A percentile compares a stretch with the other conserved stretches of the same genome.
phyloP scores from a whole-genome alignment of 345 rosid species.

The Zanthoxylum bungeanum region DNA sequence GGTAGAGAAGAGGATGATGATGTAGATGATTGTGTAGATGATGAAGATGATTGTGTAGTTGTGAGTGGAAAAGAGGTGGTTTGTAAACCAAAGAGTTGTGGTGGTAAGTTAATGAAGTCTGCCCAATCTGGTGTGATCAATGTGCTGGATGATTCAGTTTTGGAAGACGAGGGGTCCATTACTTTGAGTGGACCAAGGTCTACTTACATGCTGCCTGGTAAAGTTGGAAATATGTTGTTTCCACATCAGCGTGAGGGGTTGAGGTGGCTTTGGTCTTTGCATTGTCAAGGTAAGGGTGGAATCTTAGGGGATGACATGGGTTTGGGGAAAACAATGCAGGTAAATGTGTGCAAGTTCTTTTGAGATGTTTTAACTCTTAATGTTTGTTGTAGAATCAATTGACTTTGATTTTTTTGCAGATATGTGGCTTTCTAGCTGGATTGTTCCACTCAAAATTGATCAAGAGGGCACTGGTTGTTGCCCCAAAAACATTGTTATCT shows the following conservation, averaged over 20 bases:
- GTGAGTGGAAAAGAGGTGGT: conserved; percentile 30
- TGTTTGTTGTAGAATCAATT: background rate
- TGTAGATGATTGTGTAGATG: conserved; percentile 42
- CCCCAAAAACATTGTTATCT: conserved; percentile 89
- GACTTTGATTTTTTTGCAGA: conserved; percentile 42
- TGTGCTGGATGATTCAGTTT: conserved; percentile 27
- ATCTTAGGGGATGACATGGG: conserved; percentile 99
- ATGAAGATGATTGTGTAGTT: conserved; percentile 43
- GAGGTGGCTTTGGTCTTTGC: conserved; percentile 95
- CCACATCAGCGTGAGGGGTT: conserved; percentile 89
- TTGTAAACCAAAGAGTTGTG: conserved; percentile 21
- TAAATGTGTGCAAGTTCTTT: conserved; percentile 15
- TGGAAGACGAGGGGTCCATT: conserved; percentile 47
- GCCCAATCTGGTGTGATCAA: conserved; percentile 22
- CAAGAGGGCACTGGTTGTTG: conserved; percentile 78
- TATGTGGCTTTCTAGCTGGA: conserved; percentile 93
- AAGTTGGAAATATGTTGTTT: conserved; percentile 64
- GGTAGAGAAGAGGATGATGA: conserved; percentile 39
- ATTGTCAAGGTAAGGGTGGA: conserved; percentile 89
- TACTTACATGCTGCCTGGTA: conserved; percentile 50
- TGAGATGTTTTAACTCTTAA: background rate
- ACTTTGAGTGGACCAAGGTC: conserved; percentile 44
- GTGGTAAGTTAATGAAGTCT: conserved; percentile 29
- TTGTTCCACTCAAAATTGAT: conserved; percentile 74
- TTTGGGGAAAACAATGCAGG: conserved; percentile 99